Conservation (phyloP, 495 filamentous ascomycete genomes). For the Xylaria acuta region DNA sequence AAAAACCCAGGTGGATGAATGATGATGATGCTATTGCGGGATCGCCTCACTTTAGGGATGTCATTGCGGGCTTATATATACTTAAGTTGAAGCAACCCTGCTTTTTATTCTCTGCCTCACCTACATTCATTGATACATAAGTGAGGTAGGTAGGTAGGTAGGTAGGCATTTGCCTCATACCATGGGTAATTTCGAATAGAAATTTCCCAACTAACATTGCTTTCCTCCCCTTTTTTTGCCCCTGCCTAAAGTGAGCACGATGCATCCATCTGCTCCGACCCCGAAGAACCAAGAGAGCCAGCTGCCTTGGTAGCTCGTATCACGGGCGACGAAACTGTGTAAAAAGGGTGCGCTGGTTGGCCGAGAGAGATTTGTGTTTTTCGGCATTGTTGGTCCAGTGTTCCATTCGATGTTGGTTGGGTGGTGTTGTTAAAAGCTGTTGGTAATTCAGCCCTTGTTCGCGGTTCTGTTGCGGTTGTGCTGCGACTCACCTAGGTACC, state of each 20-base stretch:
- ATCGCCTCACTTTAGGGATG: constrained; percentile 6
- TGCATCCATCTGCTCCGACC: neutral
- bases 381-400: neutral
- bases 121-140: neutral
- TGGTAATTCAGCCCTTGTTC: constrained; percentile 8
- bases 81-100: neutral
- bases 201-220: constrained; percentile 8
- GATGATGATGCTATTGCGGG: neutral
- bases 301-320: neutral
- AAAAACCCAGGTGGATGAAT: no score
- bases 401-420: constrained; percentile 1
- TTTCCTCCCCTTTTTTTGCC: neutral
- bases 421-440: neutral
- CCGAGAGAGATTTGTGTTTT: neutral
- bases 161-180: neutral
- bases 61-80: constrained; percentile 12
- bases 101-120: neutral
- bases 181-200: neutral
- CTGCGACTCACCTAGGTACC: neutral
- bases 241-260: neutral
- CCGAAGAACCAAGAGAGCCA: neutral
- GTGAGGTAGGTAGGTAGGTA: no score
- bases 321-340: neutral
- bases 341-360: neutral
- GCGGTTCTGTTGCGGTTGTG: neutral